Conservation (phyloP, 805 yeast genomes). For the Teunomyces panamensis region DNA sequence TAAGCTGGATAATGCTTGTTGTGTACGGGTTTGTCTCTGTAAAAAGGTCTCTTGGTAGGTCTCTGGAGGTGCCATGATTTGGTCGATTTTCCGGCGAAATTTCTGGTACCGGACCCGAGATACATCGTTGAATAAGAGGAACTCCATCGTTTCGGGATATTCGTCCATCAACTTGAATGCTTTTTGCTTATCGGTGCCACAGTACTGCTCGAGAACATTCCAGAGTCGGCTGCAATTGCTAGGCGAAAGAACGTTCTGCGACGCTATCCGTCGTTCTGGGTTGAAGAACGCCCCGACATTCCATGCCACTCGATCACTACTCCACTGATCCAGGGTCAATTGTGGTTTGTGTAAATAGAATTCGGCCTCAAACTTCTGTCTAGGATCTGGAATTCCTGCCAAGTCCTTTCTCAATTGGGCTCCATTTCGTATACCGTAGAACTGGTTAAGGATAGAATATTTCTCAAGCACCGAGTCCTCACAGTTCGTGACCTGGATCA, state of each 20-base stretch:
- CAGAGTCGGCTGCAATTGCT: slow-evolving; percentile 16
- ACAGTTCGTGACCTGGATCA: slow-evolving; percentile 16
- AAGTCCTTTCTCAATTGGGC: slow-evolving; percentile 11
- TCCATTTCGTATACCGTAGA: slow-evolving; percentile 21
- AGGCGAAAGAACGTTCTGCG: slow-evolving; percentile 22
- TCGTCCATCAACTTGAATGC: slow-evolving; percentile 31
- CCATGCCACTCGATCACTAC: not conserved
- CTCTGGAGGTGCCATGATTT: slow-evolving; percentile 13
- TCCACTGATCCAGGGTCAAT: slow-evolving; percentile 6
- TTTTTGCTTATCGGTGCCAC: slow-evolving; percentile 13
- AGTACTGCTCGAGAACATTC: slow-evolving; percentile 14
- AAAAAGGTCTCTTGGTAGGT: slow-evolving; percentile 17
- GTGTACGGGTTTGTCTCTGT: slow-evolving; percentile 23
- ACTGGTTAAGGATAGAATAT: slow-evolving; percentile 23
- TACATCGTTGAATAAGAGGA: slow-evolving; percentile 18
- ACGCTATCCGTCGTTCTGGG: slow-evolving; percentile 26
- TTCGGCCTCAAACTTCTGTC: slow-evolving; percentile 12
- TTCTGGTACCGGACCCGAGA: slow-evolving; percentile 15
- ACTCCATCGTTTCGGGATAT: slow-evolving; percentile 34
- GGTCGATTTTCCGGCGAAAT: slow-evolving; percentile 24
- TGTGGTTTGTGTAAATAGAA: slow-evolving; percentile 2
- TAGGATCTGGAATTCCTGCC: slow-evolving; percentile 10
- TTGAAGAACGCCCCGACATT: slow-evolving; percentile 20
- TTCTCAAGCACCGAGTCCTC: slow-evolving; percentile 9
- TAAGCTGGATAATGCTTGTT: slow-evolving; percentile 18